phyloP scores from a whole-genome alignment of 1,284 basidiomycete genomes.

The Bjerkandera adusta region DNA sequence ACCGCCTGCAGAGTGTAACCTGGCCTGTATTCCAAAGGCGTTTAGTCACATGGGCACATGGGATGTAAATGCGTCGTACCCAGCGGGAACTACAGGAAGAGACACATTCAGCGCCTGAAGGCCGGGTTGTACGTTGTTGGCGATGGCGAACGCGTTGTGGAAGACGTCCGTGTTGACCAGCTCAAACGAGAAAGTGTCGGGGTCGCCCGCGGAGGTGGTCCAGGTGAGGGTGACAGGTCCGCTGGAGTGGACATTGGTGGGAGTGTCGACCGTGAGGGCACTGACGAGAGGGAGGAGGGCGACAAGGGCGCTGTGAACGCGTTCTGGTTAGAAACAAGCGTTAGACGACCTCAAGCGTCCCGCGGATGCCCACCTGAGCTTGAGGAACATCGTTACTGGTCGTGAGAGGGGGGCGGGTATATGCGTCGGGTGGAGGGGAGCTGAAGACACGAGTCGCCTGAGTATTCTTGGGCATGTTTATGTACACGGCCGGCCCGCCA shows the following conservation, averaged over 20 bases:
- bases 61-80: constrained; percentile 40
- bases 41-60: neutral
- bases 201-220: constrained; percentile 41
- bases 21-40: constrained; percentile 9
- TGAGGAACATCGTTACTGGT: constrained; percentile 34
- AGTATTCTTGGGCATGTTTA: too few relatives aligned
- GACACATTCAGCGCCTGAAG: constrained; percentile 35
- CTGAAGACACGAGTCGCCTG: too few relatives aligned
- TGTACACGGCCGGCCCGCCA: constrained; percentile 4
- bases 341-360: neutral
- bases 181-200: constrained; percentile 37
- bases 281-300: constrained; percentile 47
- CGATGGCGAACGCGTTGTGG: constrained; percentile 54
- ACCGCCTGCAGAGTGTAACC: constrained; percentile 56
- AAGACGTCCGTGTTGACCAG: constrained; percentile 47
- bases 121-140: constrained; percentile 51
- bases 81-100: constrained; percentile 49
- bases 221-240: constrained; percentile 44
- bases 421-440: too few relatives aligned
- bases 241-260: constrained; percentile 32
- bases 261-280: constrained; percentile 43
- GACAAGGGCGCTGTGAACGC: constrained; percentile 42
- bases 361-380: constrained; percentile 30
- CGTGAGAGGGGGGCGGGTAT: constrained; percentile 6
- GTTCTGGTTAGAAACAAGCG: neutral